Evolutionary conservation across 2,329 filamentous ascomycete species (phyloP).

Genomic region (Fusarium lateritium): DNA sequence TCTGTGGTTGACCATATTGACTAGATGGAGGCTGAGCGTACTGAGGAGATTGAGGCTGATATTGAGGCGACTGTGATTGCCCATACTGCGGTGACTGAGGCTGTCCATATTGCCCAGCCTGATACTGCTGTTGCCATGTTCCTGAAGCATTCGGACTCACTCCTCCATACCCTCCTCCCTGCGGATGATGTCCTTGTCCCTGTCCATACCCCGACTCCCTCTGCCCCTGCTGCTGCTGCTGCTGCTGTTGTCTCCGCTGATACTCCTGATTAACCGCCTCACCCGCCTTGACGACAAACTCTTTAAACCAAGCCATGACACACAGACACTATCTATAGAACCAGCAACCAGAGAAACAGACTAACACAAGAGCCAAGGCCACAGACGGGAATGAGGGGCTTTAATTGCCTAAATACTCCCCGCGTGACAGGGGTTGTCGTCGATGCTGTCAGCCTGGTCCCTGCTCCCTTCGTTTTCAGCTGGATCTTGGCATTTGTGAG

Average conservation of each 20-base stretch:
- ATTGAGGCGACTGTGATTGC: slow-evolving; percentile 19
- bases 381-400: neutral
- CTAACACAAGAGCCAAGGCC: neutral
- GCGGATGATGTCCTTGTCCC: slow-evolving; percentile 18
- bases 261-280: slow-evolving; percentile 44
- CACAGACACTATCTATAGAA: neutral
- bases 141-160: too few species aligned
- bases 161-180: neutral
- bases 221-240: slow-evolving; percentile 7
- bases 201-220: slow-evolving; percentile 6
- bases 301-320: slow-evolving; percentile 45
- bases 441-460: neutral
- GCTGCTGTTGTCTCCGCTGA: slow-evolving; percentile 31
- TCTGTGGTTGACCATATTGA: slow-evolving; percentile 13
- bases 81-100: slow-evolving; percentile 16
- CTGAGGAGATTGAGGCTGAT: neutral
- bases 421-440: neutral
- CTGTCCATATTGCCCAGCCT: slow-evolving; percentile 13
- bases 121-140: neutral
- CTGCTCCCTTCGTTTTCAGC: neutral
- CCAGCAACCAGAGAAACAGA: neutral
- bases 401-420: slow-evolving; percentile 23
- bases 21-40: too few species aligned
- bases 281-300: slow-evolving; percentile 44
- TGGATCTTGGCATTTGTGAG: neutral